Conservation (phyloP, 257 asterid genomes). For the Salvia miltiorrhiza region DNA sequence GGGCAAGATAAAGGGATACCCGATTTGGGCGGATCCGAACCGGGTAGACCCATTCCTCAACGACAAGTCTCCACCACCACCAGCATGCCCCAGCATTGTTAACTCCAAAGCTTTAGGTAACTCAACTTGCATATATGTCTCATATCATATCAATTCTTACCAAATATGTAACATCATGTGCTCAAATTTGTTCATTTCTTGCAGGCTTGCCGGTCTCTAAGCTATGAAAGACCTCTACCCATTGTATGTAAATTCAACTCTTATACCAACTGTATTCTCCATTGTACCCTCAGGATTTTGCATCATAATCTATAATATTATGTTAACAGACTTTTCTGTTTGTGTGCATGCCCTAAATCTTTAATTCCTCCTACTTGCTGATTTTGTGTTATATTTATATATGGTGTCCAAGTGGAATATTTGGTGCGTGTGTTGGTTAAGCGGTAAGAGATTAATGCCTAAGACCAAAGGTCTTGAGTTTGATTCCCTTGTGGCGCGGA, state of each 20-base stretch:
- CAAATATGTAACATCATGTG: too few relatives aligned
- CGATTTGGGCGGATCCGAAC: conserved; percentile 75
- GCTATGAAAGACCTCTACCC: conserved; percentile 34
- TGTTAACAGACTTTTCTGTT: neutral
- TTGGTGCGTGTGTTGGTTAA: too few relatives aligned
- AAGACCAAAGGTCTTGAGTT: too few relatives aligned
- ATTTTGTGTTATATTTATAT: neutral
- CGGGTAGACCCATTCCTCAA: conserved; percentile 65
- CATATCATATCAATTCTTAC: too few relatives aligned
- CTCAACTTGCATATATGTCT: neutral
- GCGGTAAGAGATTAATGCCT: too few relatives aligned
- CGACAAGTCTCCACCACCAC: conserved; percentile 70
- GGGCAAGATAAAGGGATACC: conserved; percentile 91
- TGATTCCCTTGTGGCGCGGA: too few relatives aligned
- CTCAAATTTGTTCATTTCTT: too few relatives aligned
- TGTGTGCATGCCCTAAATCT: neutral
- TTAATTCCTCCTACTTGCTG: neutral
- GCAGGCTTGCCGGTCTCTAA: conserved; percentile 77
- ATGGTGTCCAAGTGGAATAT: too few relatives aligned
- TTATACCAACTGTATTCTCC: too few relatives aligned
- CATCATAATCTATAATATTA: neutral
- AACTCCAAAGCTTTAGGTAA: conserved; percentile 85
- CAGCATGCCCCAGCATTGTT: conserved; percentile 93
- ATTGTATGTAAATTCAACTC: neutral
- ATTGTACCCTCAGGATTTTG: neutral